phyloP scores from a whole-genome alignment of 805 yeast species.

The Metschnikowia amazonensis region DNA sequence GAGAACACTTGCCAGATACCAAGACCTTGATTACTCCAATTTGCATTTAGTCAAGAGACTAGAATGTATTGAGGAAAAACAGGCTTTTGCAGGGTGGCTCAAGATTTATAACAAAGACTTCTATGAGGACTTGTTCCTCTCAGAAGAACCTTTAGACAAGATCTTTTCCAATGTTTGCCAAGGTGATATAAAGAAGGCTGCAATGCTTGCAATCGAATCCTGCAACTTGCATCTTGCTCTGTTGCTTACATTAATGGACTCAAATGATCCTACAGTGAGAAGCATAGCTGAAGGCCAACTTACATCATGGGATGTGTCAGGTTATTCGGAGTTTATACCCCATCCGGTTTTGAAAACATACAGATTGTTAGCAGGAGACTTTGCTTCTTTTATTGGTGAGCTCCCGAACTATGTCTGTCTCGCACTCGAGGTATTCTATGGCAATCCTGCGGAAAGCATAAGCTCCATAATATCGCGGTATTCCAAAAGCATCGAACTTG shows the following conservation, averaged over 20 bases:
- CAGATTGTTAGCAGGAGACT: conserved; percentile 57
- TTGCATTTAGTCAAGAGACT: conserved; percentile 17
- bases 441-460: conserved; percentile 30
- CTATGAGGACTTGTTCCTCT: conserved; percentile 31
- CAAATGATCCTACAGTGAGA: conserved; percentile 59
- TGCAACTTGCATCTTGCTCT: conserved; percentile 69
- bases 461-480: conserved; percentile 6
- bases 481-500: neutral
- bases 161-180: conserved; percentile 49
- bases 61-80: conserved; percentile 33
- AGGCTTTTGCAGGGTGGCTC: conserved; percentile 56
- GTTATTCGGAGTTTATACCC: conserved; percentile 47
- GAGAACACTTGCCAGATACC: conserved; percentile 3
- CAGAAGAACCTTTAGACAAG: conserved; percentile 27
- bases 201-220: conserved; percentile 54
- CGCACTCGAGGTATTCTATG: conserved; percentile 60
- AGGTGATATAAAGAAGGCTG: conserved; percentile 61
- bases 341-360: conserved; percentile 53
- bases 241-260: conserved; percentile 64
- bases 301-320: conserved; percentile 55
- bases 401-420: conserved; percentile 67
- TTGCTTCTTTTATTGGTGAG: conserved; percentile 36
- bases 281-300: conserved; percentile 59
- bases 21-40: conserved; percentile 14
- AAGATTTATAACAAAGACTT: conserved; percentile 34